Evolutionary conservation across 192 early-diverging fungal genomes (phyloP), one percentile per base, ranked within the genome.

Genomic region (Gorgonomyces haynaldii): DNA sequence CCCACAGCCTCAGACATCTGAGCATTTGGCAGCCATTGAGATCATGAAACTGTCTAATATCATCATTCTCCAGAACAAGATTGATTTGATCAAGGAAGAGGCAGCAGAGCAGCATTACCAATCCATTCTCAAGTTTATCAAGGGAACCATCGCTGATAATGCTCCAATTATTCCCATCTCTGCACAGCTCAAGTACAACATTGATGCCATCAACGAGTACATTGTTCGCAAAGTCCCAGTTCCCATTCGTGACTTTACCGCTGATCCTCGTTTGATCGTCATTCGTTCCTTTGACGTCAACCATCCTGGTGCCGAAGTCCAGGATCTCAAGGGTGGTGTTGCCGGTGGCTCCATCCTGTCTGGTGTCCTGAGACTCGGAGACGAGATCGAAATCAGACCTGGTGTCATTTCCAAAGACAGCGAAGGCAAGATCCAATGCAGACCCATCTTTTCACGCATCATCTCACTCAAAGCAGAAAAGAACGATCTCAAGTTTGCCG

Each of bases 241-340:
- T 31, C 96, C 96, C 7, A 61, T 63, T 23, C 30, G 85, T 35
- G 91, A 96, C 64, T 98, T 96, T 57, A 68, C 86, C 19, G 69
- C 88, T 5, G 84, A 86, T 38, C 88, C 96, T 24, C 81, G 85
- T 27, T 69, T 98, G 44, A 96, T 96, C 62, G 91, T 98, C 50
- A 98, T 98, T 62, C 87, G 93, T 62, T 89, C 86, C 21, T 98
- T 98, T 50, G 93, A 98, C 62, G 88, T 98, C 52, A 98, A 98
- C 77, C 95, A 96, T 65, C 93, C 96, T 27, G 96, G 96, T 61
- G 79, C 83, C 19, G 91, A 91, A 67, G 83, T 97, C 21, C 75
- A 82, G 17, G 76, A 89, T 32, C 74, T 98, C 46, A 86, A 86
- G 67, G 96, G 96, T 60, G 93, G 96, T 60, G 91, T 98, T 59